Conservation (phyloP, 2,329 filamentous ascomycete species). For the Cyphellophora attinorum region DNA sequence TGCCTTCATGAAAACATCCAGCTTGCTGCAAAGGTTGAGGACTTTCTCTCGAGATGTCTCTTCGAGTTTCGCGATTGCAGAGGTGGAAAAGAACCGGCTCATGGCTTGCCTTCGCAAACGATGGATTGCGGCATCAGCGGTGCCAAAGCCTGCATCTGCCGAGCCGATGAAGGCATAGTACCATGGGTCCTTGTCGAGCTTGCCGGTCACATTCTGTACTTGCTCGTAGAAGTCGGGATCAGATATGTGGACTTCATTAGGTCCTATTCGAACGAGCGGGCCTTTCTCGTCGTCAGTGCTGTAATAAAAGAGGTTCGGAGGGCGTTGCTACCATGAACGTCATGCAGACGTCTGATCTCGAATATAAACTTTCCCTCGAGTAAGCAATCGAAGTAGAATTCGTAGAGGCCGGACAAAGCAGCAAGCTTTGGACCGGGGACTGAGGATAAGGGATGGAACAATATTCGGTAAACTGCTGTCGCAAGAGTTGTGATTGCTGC, state of each 20-base stretch:
- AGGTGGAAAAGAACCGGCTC: constrained; percentile 26
- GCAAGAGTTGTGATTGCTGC: too few species aligned
- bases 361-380: constrained; percentile 24
- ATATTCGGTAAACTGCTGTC: too few species aligned
- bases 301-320: too few species aligned
- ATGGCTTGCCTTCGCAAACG: constrained; percentile 23
- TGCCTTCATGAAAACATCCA: constrained; percentile 9
- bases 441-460: constrained; percentile 15
- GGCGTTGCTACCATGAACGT: constrained; percentile 24
- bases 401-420: constrained; percentile 27
- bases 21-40: constrained; percentile 14
- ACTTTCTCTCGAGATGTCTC: constrained; percentile 6
- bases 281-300: constrained; percentile 28
- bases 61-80: constrained; percentile 5
- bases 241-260: constrained; percentile 16
- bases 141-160: constrained; percentile 23
- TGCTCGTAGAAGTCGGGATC: constrained; percentile 18
- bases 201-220: constrained; percentile 15
- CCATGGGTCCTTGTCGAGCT: constrained; percentile 14
- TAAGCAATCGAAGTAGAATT: constrained; percentile 19
- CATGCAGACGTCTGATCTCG: constrained; percentile 26
- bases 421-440: constrained; percentile 15
- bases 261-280: constrained; percentile 16
- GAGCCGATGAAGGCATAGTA: constrained; percentile 16
- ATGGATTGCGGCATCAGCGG: constrained; percentile 23